Base-by-base conservation (phyloP, 805 yeast genomes). In the Saccharomycopsis fibuligera region DNA sequence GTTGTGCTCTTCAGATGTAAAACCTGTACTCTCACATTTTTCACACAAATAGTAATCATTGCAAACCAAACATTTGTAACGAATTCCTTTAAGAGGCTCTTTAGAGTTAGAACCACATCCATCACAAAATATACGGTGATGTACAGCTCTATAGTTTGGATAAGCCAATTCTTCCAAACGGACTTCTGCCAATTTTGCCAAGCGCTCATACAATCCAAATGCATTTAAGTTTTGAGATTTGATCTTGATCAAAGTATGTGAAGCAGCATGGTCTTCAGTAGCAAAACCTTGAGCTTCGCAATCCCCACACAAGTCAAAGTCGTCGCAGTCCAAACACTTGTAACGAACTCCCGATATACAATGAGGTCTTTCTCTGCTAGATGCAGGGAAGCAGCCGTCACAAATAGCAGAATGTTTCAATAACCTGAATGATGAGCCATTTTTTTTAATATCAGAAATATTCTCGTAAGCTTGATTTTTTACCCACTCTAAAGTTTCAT, bases 31-130 rank as follows among this genome's bases (percentile, higher is more conserved):
- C 30, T 44, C 40, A 33, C 55, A 52, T 1, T 42, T 25, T 19
- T 63, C 62, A 59, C 82, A 76, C 48, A 74, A 61, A 59, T 76
- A 80, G 59, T 64, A 75, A 55, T 78, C 73, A 4, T 62, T 58
- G 57, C 83, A 78, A 17, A 63, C 62, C 43, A 68, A 56, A 57
- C 83, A 78, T 51, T 67, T 68, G 62, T 62, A 75, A 36, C 81
- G 69, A 3, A 60, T 56, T 3, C 81, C 81, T 21, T 24, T 50
- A 46, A 67, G 61, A 33, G 41, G 41, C 4, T 27, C 22, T 4
- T 25, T 35, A 25, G 35, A 19, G 12, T 24, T 25, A 12, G 14
- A 23, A 6, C 33, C 24, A 23, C 45, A 39, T 5, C 38, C 41
- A 33, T 27, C 50, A 49, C 70, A 67, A 23, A 21, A 35, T n/a